Evolutionary conservation across 1,284 basidiomycete genomes (phyloP), one percentile per base, ranked within the genome.

Genomic region (Puccinia hordei): DNA sequence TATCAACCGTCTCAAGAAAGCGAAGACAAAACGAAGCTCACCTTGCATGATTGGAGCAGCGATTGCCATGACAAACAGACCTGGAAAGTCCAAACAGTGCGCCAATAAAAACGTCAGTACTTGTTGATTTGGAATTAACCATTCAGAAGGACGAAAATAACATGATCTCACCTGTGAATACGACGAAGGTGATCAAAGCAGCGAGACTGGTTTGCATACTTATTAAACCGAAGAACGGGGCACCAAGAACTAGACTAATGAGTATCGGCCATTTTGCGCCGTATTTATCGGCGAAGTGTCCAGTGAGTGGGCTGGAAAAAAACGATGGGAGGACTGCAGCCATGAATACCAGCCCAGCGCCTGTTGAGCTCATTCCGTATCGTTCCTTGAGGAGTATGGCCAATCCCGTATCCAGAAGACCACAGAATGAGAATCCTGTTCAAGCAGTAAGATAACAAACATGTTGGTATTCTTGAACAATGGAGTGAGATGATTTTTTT

Each of bases 21-120:
- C 13, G 27, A 33, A 53, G 38, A 12, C n/a, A n/a, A n/a, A 59
- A 17, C 27, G 24, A 66, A 51, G n/a, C 24, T 44, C 30, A 76
- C 74, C 74, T 77, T 77, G 59, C 75, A 77, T 68, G 61, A 68
- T 68, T 35, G 65, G 46, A 12, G 75, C 44, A 22, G 61, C 49
- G 13, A 69, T 27, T 19, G 41, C 63, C 30, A 69, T 53, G 46
- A 77, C 44, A 27, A 69, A 68, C 4, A 77, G 22, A 15, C 65
- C 75, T 77, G 19, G 13, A 41, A 46, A 8, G 3, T 15, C 9
- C 27, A 15, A 22, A 44, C 15, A 24, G 33, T 4, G 30, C n/a
- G n/a, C 12, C 15, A 72, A 72, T 24, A 53, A 49, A 46, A 15
- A 15, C 19, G 1, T 4, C 8, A 5, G n/a, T 19, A 33, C n/a